Base-by-base conservation (phyloP, 805 yeast genomes). In the Wickerhamomyces subpelliculosus region DNA sequence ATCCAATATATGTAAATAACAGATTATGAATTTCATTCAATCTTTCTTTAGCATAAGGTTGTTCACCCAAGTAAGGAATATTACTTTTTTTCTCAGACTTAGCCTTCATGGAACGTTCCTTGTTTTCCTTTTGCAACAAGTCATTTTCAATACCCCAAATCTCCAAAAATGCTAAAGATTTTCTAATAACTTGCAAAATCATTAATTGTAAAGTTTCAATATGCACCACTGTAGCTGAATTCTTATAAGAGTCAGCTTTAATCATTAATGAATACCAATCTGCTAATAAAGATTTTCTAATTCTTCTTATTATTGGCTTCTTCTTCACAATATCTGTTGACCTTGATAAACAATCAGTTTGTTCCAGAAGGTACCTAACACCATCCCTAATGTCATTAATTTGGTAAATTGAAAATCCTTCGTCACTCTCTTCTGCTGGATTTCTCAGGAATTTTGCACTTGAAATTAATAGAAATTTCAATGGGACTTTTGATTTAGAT, bases 241-340 rank as follows among this genome's bases (percentile, higher is more conserved):
- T 78, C 52, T 80, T 76, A 50, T 75, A 82, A 28, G 81, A 84
- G 45, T 80, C 83, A 1, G 90, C 89, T 51, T 80, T 82, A 27
- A 77, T 70, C 78, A 83, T 80, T 29, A 84, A 63, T 37, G 77
- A 78, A 45, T 84, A 83, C 95, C 94, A 84, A 53, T 82, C 89
- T 3, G 89, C 81, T 24, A 84, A 67, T 39, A 84, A 59, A 27
- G 77, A 68, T 56, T 84, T 84, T 46, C 95, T 69, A 37, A 78
- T 67, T 45, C 72, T 76, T 39, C 85, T 65, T 13, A 84, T 74
- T 4, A 72, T 55, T 2, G 85, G 80, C 36, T 74, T 70, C 43
- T 71, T 69, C 44, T 78, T 75, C 5, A 84, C 89, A 33, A 82
- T 68, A 23, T 78, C 78, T 46, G 80, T 80, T 1, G 87, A 75